Base-by-base conservation (phyloP, 83 land plant species). In the Picea abies region DNA sequence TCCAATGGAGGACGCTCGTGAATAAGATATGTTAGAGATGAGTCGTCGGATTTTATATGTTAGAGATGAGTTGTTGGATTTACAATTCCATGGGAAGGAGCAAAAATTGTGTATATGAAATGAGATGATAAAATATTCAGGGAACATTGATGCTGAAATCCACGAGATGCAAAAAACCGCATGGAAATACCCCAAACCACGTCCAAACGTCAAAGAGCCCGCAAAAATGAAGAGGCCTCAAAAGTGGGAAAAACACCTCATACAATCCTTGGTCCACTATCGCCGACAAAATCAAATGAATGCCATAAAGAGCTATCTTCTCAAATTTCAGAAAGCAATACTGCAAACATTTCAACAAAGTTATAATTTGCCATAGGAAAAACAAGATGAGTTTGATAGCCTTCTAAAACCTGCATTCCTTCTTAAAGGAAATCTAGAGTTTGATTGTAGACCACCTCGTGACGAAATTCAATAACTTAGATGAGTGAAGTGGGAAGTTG, bases 381-480 rank as follows among this genome's bases (percentile, higher is more conserved):
- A 85, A 26, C 39, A 32, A 3, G 63, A 94, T 64, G 98, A 92
- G 52, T 82, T 82, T 76, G 76, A 82, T 12, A 88, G 90, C 83
- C 85, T 97, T 37, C 93, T 83, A 80, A 91, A 82, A 70, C 96
- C 88, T 63, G 98, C 98, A 12, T 93, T 97, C 82, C 37, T 65
- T 22, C 94, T 97, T 32, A 92, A 88, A 41, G 99, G 99, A 79
- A 96, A 97, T 64, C 96, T 98, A 0, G 88, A 97, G 82, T 97
- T 97, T 84, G 90, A 92, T 62, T 97, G 95, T 69, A 98, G 99
- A 26, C 92, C 96, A 25, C 99, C 99, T 63, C 88, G 89, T 66
- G 99, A 97, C 83, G 98, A 96, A 37, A 78, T 92, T 49, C 96
- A 97, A 83, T 95, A 93, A 81, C 86, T 97, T 81, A 84, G 96